These are phyloP conservation scores for Candida krabiensis DNA, from an alignment of 805 yeast species.

Conservation along the genomic window DNA sequence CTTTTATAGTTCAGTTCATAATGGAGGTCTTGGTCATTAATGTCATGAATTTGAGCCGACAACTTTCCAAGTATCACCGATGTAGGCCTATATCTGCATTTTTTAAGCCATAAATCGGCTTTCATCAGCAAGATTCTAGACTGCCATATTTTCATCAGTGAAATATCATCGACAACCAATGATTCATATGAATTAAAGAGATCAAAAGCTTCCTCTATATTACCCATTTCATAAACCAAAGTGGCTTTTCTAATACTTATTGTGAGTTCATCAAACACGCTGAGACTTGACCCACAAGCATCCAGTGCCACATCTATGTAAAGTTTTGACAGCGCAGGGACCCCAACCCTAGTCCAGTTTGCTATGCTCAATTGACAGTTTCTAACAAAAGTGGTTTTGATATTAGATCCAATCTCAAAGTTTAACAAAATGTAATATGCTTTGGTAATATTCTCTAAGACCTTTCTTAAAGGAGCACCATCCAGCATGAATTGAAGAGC, in stretches of 20 bases:
- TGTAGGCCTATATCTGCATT: constrained; percentile 38
- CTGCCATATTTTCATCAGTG: constrained; percentile 43
- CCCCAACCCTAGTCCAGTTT: constrained; percentile 55
- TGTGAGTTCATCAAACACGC: constrained; percentile 40
- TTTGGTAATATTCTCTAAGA: constrained; percentile 57
- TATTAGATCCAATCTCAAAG: constrained; percentile 37
- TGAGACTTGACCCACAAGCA: constrained; percentile 33
- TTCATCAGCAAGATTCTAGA: constrained; percentile 40
- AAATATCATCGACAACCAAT: constrained; percentile 30
- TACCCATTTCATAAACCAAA: constrained; percentile 38
- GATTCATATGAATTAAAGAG: constrained; percentile 35
- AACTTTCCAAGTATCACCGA: constrained; percentile 34
- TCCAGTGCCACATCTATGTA: constrained; percentile 49
- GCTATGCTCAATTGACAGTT: constrained; percentile 46
- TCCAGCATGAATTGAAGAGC: constrained; percentile 53
- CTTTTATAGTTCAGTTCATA: constrained; percentile 30
- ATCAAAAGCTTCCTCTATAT: constrained; percentile 39
- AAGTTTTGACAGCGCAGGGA: constrained; percentile 43
- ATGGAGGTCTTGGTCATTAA: constrained; percentile 31
- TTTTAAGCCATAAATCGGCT: constrained; percentile 37
- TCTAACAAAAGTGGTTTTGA: constrained; percentile 40
- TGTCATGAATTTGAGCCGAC: constrained; percentile 31
- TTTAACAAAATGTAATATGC: constrained; percentile 56
- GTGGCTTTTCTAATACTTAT: constrained; percentile 41
- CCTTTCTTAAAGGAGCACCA: constrained; percentile 45